Evolutionary conservation across 75 land plant species (phyloP).

Genomic region (Gnetum montanum): DNA sequence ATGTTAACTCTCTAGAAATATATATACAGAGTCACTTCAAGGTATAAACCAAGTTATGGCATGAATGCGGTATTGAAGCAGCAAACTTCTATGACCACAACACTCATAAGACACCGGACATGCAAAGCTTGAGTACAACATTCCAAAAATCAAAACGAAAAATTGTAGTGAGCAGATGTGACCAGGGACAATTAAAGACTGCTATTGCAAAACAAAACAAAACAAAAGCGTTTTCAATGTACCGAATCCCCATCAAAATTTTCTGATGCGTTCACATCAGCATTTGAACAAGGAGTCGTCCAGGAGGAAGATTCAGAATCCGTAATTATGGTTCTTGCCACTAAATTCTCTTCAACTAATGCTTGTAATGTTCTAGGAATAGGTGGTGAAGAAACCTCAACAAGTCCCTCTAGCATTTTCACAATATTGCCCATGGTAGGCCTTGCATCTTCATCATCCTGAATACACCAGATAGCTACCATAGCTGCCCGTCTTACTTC

Average conservation of each 20-base stretch:
- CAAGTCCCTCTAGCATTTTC: slow-evolving; percentile 28
- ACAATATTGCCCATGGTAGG: slow-evolving; percentile 16
- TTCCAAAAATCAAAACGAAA: too few species aligned
- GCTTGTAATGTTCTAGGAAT: slow-evolving; percentile 13
- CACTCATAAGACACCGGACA: too few species aligned
- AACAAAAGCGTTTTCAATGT: too few species aligned
- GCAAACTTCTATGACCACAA: too few species aligned
- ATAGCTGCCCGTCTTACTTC: slow-evolving; percentile 17
- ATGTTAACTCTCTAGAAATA: too few species aligned
- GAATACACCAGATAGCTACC: slow-evolving; percentile 23
- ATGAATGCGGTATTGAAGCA: too few species aligned
- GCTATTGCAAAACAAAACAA: too few species aligned
- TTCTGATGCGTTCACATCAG: slow-evolving; percentile 2
- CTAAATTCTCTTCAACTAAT: not conserved
- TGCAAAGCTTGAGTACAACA: too few species aligned
- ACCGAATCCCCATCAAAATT: not conserved
- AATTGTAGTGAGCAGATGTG: too few species aligned
- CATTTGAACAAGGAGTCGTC: not conserved
- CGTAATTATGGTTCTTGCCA: not conserved
- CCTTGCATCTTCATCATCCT: slow-evolving; percentile 11
- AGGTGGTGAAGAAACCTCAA: slow-evolving; percentile 13
- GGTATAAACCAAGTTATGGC: too few species aligned
- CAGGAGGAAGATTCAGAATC: slow-evolving; percentile 4
- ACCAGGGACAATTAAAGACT: too few species aligned
- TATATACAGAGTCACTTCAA: too few species aligned